Conservation (phyloP, 148 eudicot genomes). For the Arctostaphylos glauca region DNA sequence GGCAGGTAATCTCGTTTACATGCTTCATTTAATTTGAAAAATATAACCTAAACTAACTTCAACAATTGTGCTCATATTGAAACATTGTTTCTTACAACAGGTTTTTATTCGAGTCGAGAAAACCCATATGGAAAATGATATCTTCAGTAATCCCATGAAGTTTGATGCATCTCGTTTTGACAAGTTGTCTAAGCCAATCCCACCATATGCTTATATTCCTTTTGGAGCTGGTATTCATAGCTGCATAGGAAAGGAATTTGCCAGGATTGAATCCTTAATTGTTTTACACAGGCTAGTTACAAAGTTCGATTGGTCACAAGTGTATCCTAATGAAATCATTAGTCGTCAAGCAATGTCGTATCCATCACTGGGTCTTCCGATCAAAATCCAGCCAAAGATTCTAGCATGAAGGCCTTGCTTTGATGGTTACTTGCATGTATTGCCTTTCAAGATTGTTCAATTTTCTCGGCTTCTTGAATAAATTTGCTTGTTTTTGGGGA, state of each 20-base stretch:
- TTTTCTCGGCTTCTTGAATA: too few species aligned
- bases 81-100: not conserved
- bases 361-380: slow-evolving; percentile 22
- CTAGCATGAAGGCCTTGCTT: not conserved
- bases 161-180: slow-evolving; percentile 20
- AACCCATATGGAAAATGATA: slow-evolving; percentile 3
- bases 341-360: slow-evolving; percentile 15
- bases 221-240: slow-evolving; percentile 22
- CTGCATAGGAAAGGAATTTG: slow-evolving; percentile 22
- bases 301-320: slow-evolving; percentile 15
- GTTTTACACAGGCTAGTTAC: slow-evolving; percentile 9
- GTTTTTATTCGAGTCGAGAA: too few species aligned
- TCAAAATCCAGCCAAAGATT: slow-evolving; percentile 13
- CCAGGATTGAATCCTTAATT: slow-evolving; percentile 17
- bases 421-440: not conserved
- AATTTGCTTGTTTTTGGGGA: too few species aligned
- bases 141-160: slow-evolving; percentile 10
- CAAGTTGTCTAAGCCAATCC: slow-evolving; percentile 7
- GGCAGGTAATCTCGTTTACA: slow-evolving; percentile 18
- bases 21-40: not conserved
- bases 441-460: too few species aligned
- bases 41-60: not conserved
- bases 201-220: slow-evolving; percentile 20
- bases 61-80: not conserved
- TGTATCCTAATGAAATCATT: slow-evolving; percentile 11